Conservation (phyloP, 495 filamentous ascomycete species). For the Penicillium cataractarum region DNA sequence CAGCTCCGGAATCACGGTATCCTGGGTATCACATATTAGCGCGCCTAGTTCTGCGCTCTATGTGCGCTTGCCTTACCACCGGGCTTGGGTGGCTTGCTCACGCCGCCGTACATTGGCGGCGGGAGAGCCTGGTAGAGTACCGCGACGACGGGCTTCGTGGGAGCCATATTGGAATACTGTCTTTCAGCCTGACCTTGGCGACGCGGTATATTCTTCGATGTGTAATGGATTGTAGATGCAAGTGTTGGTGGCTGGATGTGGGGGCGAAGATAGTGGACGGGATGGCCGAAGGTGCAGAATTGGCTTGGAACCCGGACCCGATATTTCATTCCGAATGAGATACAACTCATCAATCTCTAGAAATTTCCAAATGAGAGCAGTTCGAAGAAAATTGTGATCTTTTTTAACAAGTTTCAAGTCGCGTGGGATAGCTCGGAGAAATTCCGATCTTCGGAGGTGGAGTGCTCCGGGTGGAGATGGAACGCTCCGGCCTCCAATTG, state of each 20-base stretch:
- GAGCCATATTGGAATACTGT: conserved; percentile 4
- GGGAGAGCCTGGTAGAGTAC: conserved; percentile 35
- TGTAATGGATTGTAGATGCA: background rate
- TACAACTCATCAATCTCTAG: background rate
- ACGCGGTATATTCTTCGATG: background rate
- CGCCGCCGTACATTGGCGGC: conserved; percentile 32
- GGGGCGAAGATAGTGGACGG: background rate
- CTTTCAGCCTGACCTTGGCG: background rate
- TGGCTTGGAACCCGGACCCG: background rate
- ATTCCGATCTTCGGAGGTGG: conserved; percentile 23
- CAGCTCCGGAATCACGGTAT: conserved; percentile 37
- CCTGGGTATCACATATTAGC: conserved; percentile 16
- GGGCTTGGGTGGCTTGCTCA: conserved; percentile 35
- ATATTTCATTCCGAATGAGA: background rate
- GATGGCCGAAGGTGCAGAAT: background rate
- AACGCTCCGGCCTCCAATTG: background rate
- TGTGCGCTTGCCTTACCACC: conserved; percentile 26
- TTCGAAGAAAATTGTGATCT: background rate
- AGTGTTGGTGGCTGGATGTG: conserved; percentile 5
- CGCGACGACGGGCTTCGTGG: conserved; percentile 24
- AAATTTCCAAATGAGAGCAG: background rate
- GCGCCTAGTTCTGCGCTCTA: background rate
- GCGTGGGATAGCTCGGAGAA: conserved; percentile 8
- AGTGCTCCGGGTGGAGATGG: conserved; percentile 8
- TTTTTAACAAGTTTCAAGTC: background rate